Evolutionary conservation across 352 stramenopile species (phyloP).

Genomic region (Globisporangium perplexum): DNA sequence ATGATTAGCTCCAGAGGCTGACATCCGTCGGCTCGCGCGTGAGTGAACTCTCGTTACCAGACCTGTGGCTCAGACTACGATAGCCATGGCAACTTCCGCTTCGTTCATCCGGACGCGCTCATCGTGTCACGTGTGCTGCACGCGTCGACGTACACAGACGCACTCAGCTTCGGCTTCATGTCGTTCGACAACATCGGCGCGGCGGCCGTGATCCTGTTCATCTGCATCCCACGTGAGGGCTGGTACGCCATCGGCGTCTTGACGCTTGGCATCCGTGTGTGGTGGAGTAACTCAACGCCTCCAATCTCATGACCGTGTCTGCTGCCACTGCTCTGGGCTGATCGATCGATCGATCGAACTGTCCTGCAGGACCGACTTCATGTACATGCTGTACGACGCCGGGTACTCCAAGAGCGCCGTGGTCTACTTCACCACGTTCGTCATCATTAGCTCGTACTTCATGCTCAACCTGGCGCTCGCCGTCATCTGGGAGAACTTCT

Average conservation of each 20-base stretch:
- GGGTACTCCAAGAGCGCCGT: constrained; percentile 34
- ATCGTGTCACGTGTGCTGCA: constrained; percentile 33
- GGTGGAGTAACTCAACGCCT: no score
- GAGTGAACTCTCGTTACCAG: constrained; percentile 8
- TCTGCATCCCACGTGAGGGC: constrained; percentile 88
- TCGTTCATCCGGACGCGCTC: constrained; percentile 33
- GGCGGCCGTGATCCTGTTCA: constrained; percentile 84
- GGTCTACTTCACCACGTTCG: constrained; percentile 85
- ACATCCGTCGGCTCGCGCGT: not conserved
- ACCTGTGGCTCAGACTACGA: constrained; percentile 66
- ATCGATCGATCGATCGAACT: not conserved
- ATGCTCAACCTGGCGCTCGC: constrained; percentile 88
- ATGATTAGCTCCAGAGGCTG: not conserved
- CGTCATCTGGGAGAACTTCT: constrained; percentile 88
- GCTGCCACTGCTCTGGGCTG: no score
- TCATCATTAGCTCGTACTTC: constrained; percentile 88
- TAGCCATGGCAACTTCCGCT: constrained; percentile 51
- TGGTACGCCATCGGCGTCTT: constrained; percentile 55
- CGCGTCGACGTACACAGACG: constrained; percentile 44
- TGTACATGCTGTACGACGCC: constrained; percentile 60
- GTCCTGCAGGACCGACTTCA: constrained; percentile 45
- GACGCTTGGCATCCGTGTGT: not conserved
- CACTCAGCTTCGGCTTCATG: constrained; percentile 83
- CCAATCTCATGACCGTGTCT: no score
- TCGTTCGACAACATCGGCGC: constrained; percentile 87